phyloP scores from a whole-genome alignment of 495 filamentous ascomycete genomes.

The Hypoxylon crocopeplum region DNA sequence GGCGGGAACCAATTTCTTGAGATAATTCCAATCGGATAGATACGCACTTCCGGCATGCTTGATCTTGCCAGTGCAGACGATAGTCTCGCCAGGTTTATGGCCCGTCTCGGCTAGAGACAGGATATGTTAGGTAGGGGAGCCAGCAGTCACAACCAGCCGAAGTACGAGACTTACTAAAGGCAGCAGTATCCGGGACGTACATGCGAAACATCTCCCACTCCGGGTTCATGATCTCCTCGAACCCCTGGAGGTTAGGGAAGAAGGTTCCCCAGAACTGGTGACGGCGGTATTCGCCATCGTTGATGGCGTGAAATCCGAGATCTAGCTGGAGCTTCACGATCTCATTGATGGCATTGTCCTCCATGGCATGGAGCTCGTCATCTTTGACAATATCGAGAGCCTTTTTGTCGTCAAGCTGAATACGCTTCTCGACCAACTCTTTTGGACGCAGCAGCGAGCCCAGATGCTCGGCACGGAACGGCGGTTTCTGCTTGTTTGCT shows the following conservation, averaged over 20 bases:
- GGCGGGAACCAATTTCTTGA: slow-evolving; percentile 62
- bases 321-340: slow-evolving; percentile 67
- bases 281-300: slow-evolving; percentile 73
- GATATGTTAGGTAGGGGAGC: slow-evolving; percentile 10
- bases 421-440: slow-evolving; percentile 62
- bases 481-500: slow-evolving; percentile 62
- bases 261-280: slow-evolving; percentile 65
- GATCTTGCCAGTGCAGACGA: slow-evolving; percentile 72
- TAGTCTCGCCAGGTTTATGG: slow-evolving; percentile 69
- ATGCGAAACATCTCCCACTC: slow-evolving; percentile 65
- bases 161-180: slow-evolving; percentile 53
- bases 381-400: slow-evolving; percentile 41
- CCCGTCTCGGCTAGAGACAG: slow-evolving; percentile 57
- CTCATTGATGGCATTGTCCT: slow-evolving; percentile 67
- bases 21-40: slow-evolving; percentile 67
- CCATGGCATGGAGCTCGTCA: slow-evolving; percentile 51
- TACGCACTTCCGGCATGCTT: slow-evolving; percentile 70
- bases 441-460: slow-evolving; percentile 73
- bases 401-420: slow-evolving; percentile 52
- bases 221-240: slow-evolving; percentile 66
- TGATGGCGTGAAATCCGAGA: slow-evolving; percentile 66
- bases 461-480: slow-evolving; percentile 76
- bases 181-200: slow-evolving; percentile 74
- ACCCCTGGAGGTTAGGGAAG: slow-evolving; percentile 71
- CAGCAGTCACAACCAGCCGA: slow-evolving; percentile 5